These are phyloP conservation scores for Suhomyces sp. DNA, from an alignment of 805 yeast genomes.

Conservation along the genomic window DNA sequence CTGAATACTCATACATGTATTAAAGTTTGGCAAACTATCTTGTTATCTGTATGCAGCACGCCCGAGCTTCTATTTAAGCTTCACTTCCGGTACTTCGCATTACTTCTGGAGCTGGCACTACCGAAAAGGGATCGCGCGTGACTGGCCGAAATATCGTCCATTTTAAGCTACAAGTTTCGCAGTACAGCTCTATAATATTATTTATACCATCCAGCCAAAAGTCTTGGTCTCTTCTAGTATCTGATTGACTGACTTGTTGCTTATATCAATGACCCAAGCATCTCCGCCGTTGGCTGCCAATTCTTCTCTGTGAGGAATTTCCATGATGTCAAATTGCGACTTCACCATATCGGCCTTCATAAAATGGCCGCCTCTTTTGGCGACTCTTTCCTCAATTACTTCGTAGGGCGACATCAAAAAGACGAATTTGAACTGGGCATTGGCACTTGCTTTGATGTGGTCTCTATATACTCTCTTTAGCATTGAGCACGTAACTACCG, in stretches of 20 bases:
- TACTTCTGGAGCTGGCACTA: not conserved
- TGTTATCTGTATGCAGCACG: not conserved
- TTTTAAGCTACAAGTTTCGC: not conserved
- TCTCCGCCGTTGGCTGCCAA: constrained; percentile 37
- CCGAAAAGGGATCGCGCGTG: not conserved
- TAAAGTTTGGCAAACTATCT: not conserved
- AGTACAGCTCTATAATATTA: not conserved
- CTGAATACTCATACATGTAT: not conserved
- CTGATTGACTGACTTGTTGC: constrained; percentile 25
- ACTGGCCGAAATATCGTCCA: not conserved
- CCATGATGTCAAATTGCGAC: constrained; percentile 73
- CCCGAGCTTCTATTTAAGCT: not conserved
- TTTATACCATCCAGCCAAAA: not conserved
- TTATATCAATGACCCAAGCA: constrained; percentile 33
- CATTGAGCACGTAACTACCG: constrained; percentile 81
- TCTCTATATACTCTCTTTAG: constrained; percentile 74
- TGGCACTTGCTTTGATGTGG: constrained; percentile 42
- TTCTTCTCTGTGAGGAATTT: constrained; percentile 55
- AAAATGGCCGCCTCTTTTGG: constrained; percentile 67
- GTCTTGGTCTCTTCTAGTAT: constrained; percentile 17
- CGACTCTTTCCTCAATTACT: constrained; percentile 59
- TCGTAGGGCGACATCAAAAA: constrained; percentile 65
- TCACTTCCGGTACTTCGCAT: not conserved
- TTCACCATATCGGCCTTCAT: constrained; percentile 86
- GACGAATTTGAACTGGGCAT: constrained; percentile 50